Conservation (phyloP, 805 yeast species). For the Myxozyma sirexii region DNA sequence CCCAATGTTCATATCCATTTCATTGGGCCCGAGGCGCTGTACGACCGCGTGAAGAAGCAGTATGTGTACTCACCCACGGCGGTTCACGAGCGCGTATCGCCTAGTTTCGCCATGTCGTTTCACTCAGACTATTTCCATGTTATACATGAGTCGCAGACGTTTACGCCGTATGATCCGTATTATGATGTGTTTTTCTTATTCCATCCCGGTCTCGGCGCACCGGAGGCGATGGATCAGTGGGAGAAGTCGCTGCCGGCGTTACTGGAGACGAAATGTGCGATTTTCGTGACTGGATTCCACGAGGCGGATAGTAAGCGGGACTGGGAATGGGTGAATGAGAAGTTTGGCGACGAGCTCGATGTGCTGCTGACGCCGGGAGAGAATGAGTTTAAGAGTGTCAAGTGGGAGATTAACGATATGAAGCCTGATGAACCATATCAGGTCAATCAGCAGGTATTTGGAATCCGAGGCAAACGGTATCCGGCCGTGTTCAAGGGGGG, state of each 20-base stretch:
- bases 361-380: slow-evolving; percentile 71
- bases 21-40: slow-evolving; percentile 89
- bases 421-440: slow-evolving; percentile 93
- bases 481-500: slow-evolving; percentile 61
- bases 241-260: slow-evolving; percentile 80
- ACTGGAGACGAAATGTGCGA: slow-evolving; percentile 89
- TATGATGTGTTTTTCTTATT: slow-evolving; percentile 88
- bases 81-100: slow-evolving; percentile 60
- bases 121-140: slow-evolving; percentile 93
- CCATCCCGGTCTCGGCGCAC: slow-evolving; percentile 92
- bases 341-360: slow-evolving; percentile 77
- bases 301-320: slow-evolving; percentile 71
- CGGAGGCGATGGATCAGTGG: slow-evolving; percentile 81
- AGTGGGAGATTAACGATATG: slow-evolving; percentile 90
- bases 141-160: slow-evolving; percentile 86
- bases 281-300: slow-evolving; percentile 89
- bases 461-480: slow-evolving; percentile 94
- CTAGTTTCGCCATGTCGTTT: slow-evolving; percentile 67
- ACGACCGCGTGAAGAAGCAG: slow-evolving; percentile 68
- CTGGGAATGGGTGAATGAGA: slow-evolving; percentile 65
- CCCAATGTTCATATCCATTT: slow-evolving; percentile 84
- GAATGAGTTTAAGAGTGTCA: slow-evolving; percentile 80
- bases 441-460: slow-evolving; percentile 86
- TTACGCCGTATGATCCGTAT: slow-evolving; percentile 97
- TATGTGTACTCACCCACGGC: slow-evolving; percentile 53